Conservation (phyloP, 371 early-diverging fungal genomes). For the Smittium mucronatum region DNA sequence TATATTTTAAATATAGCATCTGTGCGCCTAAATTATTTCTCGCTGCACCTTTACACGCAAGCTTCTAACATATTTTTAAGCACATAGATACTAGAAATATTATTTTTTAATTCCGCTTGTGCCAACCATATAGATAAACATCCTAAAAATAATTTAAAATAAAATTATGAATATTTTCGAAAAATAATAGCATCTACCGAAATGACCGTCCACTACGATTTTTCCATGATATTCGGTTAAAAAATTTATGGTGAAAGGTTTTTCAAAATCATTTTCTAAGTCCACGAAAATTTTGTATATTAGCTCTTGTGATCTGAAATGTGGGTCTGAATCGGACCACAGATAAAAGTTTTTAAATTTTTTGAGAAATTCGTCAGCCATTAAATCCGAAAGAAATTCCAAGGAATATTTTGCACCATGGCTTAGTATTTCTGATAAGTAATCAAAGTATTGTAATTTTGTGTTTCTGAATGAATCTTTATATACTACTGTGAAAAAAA, state of each 20-base stretch:
- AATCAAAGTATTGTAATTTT: neutral
- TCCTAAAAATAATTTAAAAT: conserved; percentile 1
- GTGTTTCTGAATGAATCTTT: neutral
- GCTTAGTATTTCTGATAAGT: neutral
- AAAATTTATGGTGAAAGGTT: neutral
- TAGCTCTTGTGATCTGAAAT: conserved; percentile 3
- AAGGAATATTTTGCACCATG: neutral
- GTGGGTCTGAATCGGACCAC: neutral
- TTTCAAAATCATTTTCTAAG: neutral
- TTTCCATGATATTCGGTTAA: neutral
- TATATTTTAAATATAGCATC: neutral
- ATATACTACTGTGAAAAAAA: neutral
- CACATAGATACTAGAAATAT: neutral
- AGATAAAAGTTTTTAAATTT: neutral
- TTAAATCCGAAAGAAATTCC: neutral
- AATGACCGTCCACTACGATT: neutral
- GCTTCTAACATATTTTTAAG: neutral
- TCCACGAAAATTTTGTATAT: neutral
- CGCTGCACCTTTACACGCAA: neutral
- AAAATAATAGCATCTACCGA: neutral
- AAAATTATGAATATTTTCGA: neutral
- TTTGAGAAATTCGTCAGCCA: neutral
- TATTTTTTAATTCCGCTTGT: neutral
- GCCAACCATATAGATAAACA: conserved; percentile 1
- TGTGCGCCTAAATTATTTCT: neutral